Conservation (phyloP, 2,329 filamentous ascomycete species). For the Microdochium nivale region DNA sequence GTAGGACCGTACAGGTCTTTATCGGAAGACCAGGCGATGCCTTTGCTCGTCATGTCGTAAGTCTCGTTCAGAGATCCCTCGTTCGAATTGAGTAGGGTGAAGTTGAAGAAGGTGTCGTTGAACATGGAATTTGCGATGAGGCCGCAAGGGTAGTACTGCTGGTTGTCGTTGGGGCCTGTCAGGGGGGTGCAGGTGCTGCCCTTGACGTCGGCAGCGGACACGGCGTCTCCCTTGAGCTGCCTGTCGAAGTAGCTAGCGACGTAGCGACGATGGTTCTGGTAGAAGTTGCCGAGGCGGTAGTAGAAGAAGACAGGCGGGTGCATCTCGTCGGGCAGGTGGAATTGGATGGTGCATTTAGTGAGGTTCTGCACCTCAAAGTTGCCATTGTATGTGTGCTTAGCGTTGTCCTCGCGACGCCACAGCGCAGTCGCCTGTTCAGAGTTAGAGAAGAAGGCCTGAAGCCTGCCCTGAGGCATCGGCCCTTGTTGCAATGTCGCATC, state of each 20-base stretch:
- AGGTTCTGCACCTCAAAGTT: constrained; percentile 8
- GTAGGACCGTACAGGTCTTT: constrained; percentile 68
- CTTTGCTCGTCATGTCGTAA: constrained; percentile 68
- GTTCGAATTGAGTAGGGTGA: constrained; percentile 47
- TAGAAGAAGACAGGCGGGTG: constrained; percentile 81
- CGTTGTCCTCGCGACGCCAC: constrained; percentile 25
- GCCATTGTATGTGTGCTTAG: constrained; percentile 28
- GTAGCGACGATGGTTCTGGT: constrained; percentile 96
- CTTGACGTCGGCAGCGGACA: constrained; percentile 51
- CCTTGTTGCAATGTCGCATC: constrained; percentile 37
- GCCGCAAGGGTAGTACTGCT: constrained; percentile 88
- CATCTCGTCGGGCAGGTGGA: constrained; percentile 72
- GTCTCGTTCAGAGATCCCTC: constrained; percentile 30
- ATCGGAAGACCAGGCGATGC: constrained; percentile 84
- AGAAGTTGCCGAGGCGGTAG: constrained; percentile 95
- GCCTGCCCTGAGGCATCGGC: constrained; percentile 46
- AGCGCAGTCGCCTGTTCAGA: constrained; percentile 25
- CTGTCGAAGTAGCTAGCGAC: constrained; percentile 79
- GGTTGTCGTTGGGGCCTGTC: constrained; percentile 39
- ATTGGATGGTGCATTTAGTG: constrained; percentile 63
- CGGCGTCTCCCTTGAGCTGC: constrained; percentile 66
- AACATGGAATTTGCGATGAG: constrained; percentile 95
- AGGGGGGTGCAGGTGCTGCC: constrained; percentile 71
- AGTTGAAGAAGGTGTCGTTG: constrained; percentile 78
- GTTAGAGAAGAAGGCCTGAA: constrained; percentile 64